Evolutionary conservation across 2,329 filamentous ascomycete genomes (phyloP), one percentile per base, ranked within the genome.

Genomic region (Fusarium newnesense): DNA sequence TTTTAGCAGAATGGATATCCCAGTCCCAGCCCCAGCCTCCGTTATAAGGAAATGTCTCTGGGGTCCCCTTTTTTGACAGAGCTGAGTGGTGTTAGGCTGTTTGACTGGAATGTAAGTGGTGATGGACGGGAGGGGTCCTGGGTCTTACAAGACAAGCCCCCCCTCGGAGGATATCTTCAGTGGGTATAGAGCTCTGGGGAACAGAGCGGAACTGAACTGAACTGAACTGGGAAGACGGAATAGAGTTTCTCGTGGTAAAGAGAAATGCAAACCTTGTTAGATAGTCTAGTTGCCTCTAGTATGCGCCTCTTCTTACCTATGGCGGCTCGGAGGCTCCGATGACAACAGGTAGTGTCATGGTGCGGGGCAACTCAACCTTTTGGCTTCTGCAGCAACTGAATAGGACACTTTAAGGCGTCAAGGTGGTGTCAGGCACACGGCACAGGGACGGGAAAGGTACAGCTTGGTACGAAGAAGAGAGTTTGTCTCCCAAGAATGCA

Each of bases 101-200:
- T 30, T n/a, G 65, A 69, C 70, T 73, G 71, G 71, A 73, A 73
- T 73, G 71, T 46, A 64, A 72, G 34, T 72, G 63, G 62, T 73
- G 70, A 73, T 73, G 56, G 67, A 72, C 32, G 36, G 37, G 69
- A 69, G 36, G 65, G 53, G 46, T 37, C 66, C 42, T 66, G 37
- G 42, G 53, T 43, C 47, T 64, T 50, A 59, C 58, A 56, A 63
- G 37, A 21, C 34, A 53, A 53, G 34, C 34, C 50, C 34, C 42
- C 32, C 43, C 24, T 30, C n/a, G 43, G 54, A 30, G 19, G 50
- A 66, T 62, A 50, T 66, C 49, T 57, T 64, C 49, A 67, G 62
- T 43, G 36, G 42, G 44, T 34, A 47, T 39, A 30, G 58, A 64
- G 60, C 42, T 54, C 57, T 63, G 53, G 58, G 40, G 26, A 52